phyloP scores from a whole-genome alignment of 495 filamentous ascomycete species.

The Aspergillus cristatus region DNA sequence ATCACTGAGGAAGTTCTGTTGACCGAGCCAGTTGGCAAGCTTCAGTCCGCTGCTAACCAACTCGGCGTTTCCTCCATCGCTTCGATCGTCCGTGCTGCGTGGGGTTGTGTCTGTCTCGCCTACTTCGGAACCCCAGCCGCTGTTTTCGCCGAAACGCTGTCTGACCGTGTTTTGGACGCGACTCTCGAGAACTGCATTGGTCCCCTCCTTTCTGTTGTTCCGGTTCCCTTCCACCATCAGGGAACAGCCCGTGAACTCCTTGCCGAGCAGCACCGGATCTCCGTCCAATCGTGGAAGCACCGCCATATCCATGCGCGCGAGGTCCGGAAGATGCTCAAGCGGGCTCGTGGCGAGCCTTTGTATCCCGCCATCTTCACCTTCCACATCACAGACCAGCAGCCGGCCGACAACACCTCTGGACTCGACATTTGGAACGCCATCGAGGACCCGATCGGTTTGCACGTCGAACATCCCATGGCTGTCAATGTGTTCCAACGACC shows the following conservation, averaged over 20 bases:
- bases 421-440: conserved; percentile 12
- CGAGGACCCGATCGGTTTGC: conserved; percentile 18
- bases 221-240: conserved; percentile 19
- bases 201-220: conserved; percentile 23
- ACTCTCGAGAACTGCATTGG: conserved; percentile 19
- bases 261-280: conserved; percentile 15
- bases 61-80: conserved; percentile 24
- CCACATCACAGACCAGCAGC: conserved; percentile 1
- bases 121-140: conserved; percentile 23
- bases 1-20: conserved; percentile 9
- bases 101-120: conserved; percentile 18
- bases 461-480: conserved; percentile 29
- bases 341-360: conserved; percentile 14
- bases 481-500: conserved; percentile 18
- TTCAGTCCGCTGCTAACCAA: conserved; percentile 12
- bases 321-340: conserved; percentile 17
- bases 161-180: conserved; percentile 16
- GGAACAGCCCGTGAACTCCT: conserved; percentile 14
- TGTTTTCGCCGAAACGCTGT: conserved; percentile 28
- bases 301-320: conserved; percentile 21
- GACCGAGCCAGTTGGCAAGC: conserved; percentile 7
- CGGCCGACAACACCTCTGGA: neutral
- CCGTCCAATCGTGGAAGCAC: conserved; percentile 15
- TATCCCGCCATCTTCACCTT: conserved; percentile 31
- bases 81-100: conserved; percentile 21